phyloP scores from a whole-genome alignment of 2,329 filamentous ascomycete genomes.

The Drechslerella dactyloides region DNA sequence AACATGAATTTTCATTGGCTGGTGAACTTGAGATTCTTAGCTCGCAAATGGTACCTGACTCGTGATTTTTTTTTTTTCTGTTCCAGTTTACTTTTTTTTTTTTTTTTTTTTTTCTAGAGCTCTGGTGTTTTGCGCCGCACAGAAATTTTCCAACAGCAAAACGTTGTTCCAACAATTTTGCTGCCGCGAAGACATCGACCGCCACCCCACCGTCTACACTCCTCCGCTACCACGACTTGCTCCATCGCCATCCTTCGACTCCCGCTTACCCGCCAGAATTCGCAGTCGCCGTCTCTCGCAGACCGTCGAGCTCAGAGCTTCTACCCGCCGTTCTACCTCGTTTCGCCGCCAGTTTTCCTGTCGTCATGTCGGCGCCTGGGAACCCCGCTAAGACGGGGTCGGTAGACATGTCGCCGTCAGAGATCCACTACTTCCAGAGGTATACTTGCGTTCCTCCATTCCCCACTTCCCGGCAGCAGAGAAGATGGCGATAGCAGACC shows the following conservation, averaged over 20 bases:
- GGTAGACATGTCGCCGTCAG: conserved; percentile 79
- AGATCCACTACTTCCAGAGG: conserved; percentile 99
- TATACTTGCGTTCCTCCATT: conserved; percentile 57
- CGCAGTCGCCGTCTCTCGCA: background rate
- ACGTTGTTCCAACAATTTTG: conserved; percentile 33
- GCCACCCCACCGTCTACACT: conserved; percentile 5
- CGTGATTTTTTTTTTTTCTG: background rate
- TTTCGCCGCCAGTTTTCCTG: background rate
- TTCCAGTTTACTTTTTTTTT: background rate
- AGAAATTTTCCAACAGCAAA: conserved; percentile 47
- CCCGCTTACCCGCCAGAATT: conserved; percentile 1
- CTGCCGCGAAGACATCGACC: conserved; percentile 10
- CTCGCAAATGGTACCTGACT: too few species aligned
- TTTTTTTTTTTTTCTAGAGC: background rate
- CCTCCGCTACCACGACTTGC: conserved; percentile 7
- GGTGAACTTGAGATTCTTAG: too few species aligned
- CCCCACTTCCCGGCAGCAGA: too few species aligned
- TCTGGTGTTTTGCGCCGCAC: conserved; percentile 19
- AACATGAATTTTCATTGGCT: background rate
- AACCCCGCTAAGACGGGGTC: conserved; percentile 61
- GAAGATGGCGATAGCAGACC: too few species aligned
- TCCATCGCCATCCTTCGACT: conserved; percentile 15
- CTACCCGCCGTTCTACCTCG: background rate
- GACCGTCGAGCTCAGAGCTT: background rate
- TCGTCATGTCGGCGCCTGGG: conserved; percentile 31